Percentiles rank a stretch among this genome's conserved stretches.
Conservation (phyloP, 805 yeast species). For the Lipomyces sp. region DNA sequence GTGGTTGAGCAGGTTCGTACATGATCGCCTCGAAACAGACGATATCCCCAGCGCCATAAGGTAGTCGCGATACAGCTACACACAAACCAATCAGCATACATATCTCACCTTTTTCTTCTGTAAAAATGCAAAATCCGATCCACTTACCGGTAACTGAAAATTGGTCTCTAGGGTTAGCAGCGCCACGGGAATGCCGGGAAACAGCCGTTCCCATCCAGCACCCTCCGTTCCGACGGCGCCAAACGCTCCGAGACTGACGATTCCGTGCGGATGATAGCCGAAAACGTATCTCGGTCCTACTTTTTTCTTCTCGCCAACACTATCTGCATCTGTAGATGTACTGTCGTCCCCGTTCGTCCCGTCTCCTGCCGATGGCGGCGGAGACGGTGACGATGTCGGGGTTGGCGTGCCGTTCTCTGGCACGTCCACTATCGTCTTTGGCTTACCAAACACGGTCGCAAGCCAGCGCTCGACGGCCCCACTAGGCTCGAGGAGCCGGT, state of each 20-base stretch:
- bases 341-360: not conserved
- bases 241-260: constrained; percentile 85
- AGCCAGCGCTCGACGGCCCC: constrained; percentile 17
- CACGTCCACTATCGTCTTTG: constrained; percentile 7
- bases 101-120: not conserved
- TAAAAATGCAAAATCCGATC: not conserved
- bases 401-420: not conserved
- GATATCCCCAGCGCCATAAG: constrained; percentile 76
- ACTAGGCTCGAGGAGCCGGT: constrained; percentile 16
- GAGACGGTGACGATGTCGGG: too few species aligned
- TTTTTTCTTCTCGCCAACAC: too few species aligned
- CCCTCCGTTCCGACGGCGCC: constrained; percentile 84
- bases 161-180: constrained; percentile 79
- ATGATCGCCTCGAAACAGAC: constrained; percentile 74
- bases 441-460: constrained; percentile 16
- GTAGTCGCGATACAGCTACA: constrained; percentile 73
- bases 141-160: constrained; percentile 61
- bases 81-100: not conserved
- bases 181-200: constrained; percentile 82
- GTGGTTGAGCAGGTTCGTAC: constrained; percentile 57
- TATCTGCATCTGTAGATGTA: too few species aligned
- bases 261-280: constrained; percentile 96
- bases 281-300: constrained; percentile 59
- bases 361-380: too few species aligned
- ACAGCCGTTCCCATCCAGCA: constrained; percentile 58